These are phyloP conservation scores for Schoenoplectus triqueter DNA, from an alignment of 202 grass and related monocot species.

Conservation along the genomic window DNA sequence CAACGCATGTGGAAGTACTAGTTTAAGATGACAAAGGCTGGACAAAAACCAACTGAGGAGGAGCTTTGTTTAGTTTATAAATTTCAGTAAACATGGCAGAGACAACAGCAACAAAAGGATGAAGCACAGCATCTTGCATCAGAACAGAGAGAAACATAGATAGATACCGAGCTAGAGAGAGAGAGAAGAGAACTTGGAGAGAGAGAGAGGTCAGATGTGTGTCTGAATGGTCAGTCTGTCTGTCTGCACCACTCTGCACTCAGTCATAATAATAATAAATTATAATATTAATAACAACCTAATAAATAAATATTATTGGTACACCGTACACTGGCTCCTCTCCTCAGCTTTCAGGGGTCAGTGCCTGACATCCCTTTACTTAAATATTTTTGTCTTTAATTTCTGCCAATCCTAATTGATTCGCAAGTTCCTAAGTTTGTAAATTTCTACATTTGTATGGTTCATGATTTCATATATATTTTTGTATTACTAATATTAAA, in stretches of 20 bases:
- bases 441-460: constrained; percentile 16
- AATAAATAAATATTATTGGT: constrained; percentile 28
- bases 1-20: constrained; percentile 19
- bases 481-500: not conserved
- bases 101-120: constrained; percentile 74
- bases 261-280: constrained; percentile 45
- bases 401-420: constrained; percentile 1
- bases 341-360: constrained; percentile 39
- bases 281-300: constrained; percentile 33
- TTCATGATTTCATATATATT: not conserved
- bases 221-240: constrained; percentile 35
- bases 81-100: constrained; percentile 82
- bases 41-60: not conserved
- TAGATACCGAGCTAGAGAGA: constrained; percentile 37
- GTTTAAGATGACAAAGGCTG: constrained; percentile 38
- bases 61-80: constrained; percentile 60
- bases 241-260: constrained; percentile 24
- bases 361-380: constrained; percentile 34
- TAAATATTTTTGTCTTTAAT: constrained; percentile 25
- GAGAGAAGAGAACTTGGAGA: not conserved
- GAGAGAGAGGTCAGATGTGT: constrained; percentile 21
- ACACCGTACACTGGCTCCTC: constrained; percentile 41
- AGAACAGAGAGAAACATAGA: constrained; percentile 49
- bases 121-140: constrained; percentile 63
- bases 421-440: not conserved